Evolutionary conservation across 495 filamentous ascomycete species (phyloP), one percentile per base, ranked within the genome.

Genomic region (Podospora pseudopauciseta): DNA sequence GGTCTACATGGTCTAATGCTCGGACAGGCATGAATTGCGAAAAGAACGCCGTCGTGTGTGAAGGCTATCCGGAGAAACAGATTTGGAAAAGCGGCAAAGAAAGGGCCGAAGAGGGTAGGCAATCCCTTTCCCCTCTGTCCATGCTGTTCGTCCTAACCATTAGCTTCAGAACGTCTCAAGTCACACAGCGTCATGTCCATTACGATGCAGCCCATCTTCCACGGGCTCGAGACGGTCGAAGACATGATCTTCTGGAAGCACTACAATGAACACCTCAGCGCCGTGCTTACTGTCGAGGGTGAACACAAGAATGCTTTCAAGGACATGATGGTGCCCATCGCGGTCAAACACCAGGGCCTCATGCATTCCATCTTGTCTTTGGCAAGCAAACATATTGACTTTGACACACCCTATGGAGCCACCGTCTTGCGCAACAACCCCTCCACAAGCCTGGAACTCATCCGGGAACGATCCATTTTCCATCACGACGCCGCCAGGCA

Each of bases 281-380:
- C 87, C 27, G 91, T 96, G 4, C 81, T 97, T 64, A 95, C 91
- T 13, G 84, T 94, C 32, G 91, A 94, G 73, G 92, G 90, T 57
- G 91, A 95, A 75, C 86, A 91, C 71, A 90, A 89, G 65, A 96
- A 96, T 74, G 92, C 93, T 13, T 97, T 96, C 81, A 92, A 93
- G 74, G 90, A 92, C 69, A 90, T 95, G 77, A 83, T 97, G 63
- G 84, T 97, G 7, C 91, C 92, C 27, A 90, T 97, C 84, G 93
- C 93, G 0, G 87, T 92, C 15, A 84, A 89, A 65, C 91, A 97
- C 74, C 85, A 87, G 61, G 92, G 93, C 16, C 82, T 97, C 56
- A 97, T 97, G 93, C 93, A 97, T 77, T 95, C 92, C 39, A 87
- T 97, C 63, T 86, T 97, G 66, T 93, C 91, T 62, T 85, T 97